phyloP scores from a whole-genome alignment of 495 filamentous ascomycete genomes.

The Aspergillus saccharolyticus region DNA sequence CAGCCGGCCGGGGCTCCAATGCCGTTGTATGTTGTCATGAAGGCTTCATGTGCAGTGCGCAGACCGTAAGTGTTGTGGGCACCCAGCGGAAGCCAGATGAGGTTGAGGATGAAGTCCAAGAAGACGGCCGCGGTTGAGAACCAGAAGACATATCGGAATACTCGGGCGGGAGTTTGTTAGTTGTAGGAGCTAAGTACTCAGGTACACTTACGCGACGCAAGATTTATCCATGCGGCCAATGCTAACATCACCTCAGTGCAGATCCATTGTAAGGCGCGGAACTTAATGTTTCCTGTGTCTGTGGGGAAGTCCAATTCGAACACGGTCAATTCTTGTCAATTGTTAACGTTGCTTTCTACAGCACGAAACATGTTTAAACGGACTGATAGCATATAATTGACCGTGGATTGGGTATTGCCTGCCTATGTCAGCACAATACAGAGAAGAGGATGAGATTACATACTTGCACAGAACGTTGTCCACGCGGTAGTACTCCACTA shows the following conservation, averaged over 20 bases:
- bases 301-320: slow-evolving; percentile 47
- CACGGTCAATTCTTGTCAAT: slow-evolving; percentile 44
- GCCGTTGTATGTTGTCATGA: slow-evolving; percentile 54
- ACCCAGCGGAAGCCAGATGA: slow-evolving; percentile 55
- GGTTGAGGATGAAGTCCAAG: slow-evolving; percentile 50
- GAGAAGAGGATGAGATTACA: neutral
- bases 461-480: slow-evolving; percentile 48
- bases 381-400: slow-evolving; percentile 52
- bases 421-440: neutral
- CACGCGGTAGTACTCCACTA: slow-evolving; percentile 59
- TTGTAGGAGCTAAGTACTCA: neutral
- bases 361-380: neutral
- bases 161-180: slow-evolving; percentile 24
- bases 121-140: slow-evolving; percentile 45
- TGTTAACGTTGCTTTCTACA: neutral
- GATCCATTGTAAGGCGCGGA: slow-evolving; percentile 54
- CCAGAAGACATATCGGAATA: slow-evolving; percentile 45
- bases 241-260: slow-evolving; percentile 45
- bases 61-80: slow-evolving; percentile 49
- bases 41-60: slow-evolving; percentile 48
- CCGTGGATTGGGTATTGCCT: slow-evolving; percentile 49
- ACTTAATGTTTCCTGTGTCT: slow-evolving; percentile 44
- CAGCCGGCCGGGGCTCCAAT: slow-evolving; percentile 51
- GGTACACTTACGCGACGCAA: slow-evolving; percentile 36
- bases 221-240: slow-evolving; percentile 40